These are phyloP conservation scores for Limnanthes douglasii DNA, from an alignment of 345 rosid genomes.

Conservation along the genomic window DNA sequence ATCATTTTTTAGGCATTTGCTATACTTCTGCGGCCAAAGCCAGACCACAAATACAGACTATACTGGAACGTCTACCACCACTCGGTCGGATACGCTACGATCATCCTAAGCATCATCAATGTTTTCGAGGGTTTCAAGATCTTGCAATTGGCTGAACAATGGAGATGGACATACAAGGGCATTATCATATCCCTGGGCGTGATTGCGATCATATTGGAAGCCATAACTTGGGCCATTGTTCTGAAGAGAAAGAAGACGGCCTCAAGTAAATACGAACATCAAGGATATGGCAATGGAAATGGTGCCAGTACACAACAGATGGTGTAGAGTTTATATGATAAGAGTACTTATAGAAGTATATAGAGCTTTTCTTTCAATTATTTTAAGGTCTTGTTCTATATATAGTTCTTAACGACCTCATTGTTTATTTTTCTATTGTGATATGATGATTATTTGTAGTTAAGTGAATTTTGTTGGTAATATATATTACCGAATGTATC, in stretches of 20 bases:
- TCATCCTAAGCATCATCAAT: conserved; percentile 44
- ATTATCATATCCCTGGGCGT: conserved; percentile 42
- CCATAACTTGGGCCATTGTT: conserved; percentile 61
- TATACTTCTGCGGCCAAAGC: conserved; percentile 72
- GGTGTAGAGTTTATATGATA: too few relatives aligned
- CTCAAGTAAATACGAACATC: too few relatives aligned
- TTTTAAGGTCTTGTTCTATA: too few relatives aligned
- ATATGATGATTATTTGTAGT: too few relatives aligned
- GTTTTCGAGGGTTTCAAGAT: conserved; percentile 58
- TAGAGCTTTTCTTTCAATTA: too few relatives aligned
- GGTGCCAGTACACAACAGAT: too few relatives aligned
- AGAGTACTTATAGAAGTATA: too few relatives aligned
- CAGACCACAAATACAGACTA: conserved; percentile 62
- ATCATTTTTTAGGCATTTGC: conserved; percentile 39
- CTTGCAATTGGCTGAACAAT: conserved; percentile 31
- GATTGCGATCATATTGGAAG: conserved; percentile 31
- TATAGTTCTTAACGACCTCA: too few relatives aligned
- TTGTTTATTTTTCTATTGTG: too few relatives aligned
- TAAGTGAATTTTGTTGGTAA: too few relatives aligned
- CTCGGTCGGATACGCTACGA: conserved; percentile 45
- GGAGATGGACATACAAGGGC: conserved; percentile 47
- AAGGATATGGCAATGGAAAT: too few relatives aligned
- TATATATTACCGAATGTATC: too few relatives aligned
- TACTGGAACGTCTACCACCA: conserved; percentile 94
- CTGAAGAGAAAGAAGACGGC: conserved; percentile 52